Conservation (phyloP, 192 early-diverging fungal genomes). For the Radiomyces spectabilis region DNA sequence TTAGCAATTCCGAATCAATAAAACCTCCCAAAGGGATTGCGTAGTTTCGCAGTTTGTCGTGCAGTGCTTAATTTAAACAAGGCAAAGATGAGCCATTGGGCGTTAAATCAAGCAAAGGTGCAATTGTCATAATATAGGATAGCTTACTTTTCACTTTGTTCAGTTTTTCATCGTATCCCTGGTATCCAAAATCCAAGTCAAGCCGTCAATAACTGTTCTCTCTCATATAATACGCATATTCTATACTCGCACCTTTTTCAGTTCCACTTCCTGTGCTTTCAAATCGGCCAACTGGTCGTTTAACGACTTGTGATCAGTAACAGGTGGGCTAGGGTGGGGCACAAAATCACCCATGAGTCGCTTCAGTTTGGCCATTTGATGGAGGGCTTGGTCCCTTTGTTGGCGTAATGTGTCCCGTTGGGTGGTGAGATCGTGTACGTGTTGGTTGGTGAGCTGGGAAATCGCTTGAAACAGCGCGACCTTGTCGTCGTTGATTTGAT, state of each 20-base stretch:
- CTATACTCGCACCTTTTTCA: no score
- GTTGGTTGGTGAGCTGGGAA: background rate
- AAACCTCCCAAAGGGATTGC: constrained; percentile 4
- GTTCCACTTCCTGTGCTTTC: no score
- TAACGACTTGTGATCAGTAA: no score
- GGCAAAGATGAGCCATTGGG: background rate
- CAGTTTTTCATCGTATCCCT: constrained; percentile 13
- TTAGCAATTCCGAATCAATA: constrained; percentile 6
- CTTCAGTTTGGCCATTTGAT: background rate
- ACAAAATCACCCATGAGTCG: constrained; percentile 2
- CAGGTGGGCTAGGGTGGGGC: no score
- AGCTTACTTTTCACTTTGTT: constrained; percentile 7
- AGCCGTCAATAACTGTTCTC: no score
- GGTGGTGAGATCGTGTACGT: background rate
- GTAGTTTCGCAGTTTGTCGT: constrained; percentile 8
- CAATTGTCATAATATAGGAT: background rate
- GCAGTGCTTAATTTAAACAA: constrained; percentile 15
- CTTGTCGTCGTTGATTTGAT: background rate
- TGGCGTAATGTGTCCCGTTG: background rate
- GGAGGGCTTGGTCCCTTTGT: background rate
- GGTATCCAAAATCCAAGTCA: background rate
- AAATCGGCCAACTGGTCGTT: no score
- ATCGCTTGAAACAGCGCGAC: background rate
- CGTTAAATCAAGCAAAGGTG: background rate
- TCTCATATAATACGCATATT: no score